Base-by-base conservation (phyloP, 2,329 filamentous ascomycete genomes). In the Monosporascus cannonballus region DNA sequence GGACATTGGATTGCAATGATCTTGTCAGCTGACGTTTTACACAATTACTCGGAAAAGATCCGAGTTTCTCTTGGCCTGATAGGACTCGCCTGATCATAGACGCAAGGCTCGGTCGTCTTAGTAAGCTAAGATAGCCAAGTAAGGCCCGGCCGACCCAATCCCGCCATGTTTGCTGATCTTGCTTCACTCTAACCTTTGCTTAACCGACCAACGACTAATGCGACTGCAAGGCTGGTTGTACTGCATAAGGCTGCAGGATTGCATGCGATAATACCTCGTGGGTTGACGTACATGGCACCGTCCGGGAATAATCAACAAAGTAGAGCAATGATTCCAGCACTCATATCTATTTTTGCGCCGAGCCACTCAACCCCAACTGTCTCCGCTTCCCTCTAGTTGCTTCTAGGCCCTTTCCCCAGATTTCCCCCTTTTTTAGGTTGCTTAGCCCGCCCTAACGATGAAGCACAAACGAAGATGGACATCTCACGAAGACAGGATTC, bases 391-490 rank as follows among this genome's bases (percentile, higher is more conserved):
- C 42, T 46, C 9, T 1, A 46, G 8, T 46, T 2, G 17, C 11
- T 24, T 14, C 24, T 14, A 30, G 11, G 9, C 20, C 22, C 22
- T 46, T 46, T 14, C 15, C n/a, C 14, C 15, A 0, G 14, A 25
- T 46, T 46, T 27, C 42, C 22, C 11, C 20, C 17, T 30, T 30
- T 46, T 17, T 46, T 30, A 27, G 25, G 24, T 27, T 14, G n/a
- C 22, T 11, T 9, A 8, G 6, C 11, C 39, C 9, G 18, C 22
- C 9, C 25, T 24, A 36, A 49, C 36, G 14, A 49, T 49, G 47
- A 49, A 49, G 47, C 14, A 49, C 37, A 49, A 49, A 34, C 30
- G 47, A 14, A 49, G 47, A 39, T 49, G 47, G 47, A 49, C 47
- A 27, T 36, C 34, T 18, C n/a, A 38, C 7, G 47, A 49, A 25